Base-by-base conservation (phyloP, 1,284 basidiomycete genomes). In the Cutaneotrichosporon sp. region DNA sequence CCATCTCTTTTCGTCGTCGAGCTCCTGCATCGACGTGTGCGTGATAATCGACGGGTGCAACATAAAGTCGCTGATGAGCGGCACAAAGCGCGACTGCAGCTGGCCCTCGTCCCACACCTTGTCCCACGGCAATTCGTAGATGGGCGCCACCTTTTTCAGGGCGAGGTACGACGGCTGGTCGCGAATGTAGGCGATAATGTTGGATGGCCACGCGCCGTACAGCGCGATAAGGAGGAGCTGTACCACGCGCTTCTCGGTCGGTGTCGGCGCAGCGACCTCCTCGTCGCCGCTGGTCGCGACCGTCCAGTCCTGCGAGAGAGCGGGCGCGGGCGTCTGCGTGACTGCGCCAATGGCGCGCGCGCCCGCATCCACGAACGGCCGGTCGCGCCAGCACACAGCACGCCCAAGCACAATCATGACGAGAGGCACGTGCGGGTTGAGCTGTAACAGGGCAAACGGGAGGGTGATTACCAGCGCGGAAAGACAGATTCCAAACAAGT, bases 201-300 rank as follows among this genome's bases (percentile, higher is more conserved):
- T 73, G 9, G 71, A 73, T 3, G 71, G 71, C 71, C 71, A 73
- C 2, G 64, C 68, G 35, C 62, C 65, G 46, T 73, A 71, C 42
- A 70, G 48, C 9, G 58, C 61, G 23, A 70, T 59, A 12, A 71
- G 60, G 30, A 61, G 61, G 4, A 69, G 53, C 35, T 65, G 60
- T 10, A 66, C 63, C 43, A 68, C 63, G 1, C 55, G 53, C 30
- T 64, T 55, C n/a, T 59, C 54, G 5, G 54, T 59, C 8, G 38
- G 41, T 4, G 51, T 48, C 15, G 53, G 48, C 12, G 36, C 37
- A 4, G 41, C 18, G 12, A 43, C 45, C 36, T 23, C 39, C 12
- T 26, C 44, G 13, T 36, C 36, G 5, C 4, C 39, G 35, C 26
- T 35, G 13, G 51, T 57, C 5, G 65, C 66, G 2, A 68, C 59